Percentiles rank a stretch among this genome's conserved stretches.
Evolutionary conservation across 129 eudicot genomes (phyloP).

Genomic region (Heracleum sosnowskyi): DNA sequence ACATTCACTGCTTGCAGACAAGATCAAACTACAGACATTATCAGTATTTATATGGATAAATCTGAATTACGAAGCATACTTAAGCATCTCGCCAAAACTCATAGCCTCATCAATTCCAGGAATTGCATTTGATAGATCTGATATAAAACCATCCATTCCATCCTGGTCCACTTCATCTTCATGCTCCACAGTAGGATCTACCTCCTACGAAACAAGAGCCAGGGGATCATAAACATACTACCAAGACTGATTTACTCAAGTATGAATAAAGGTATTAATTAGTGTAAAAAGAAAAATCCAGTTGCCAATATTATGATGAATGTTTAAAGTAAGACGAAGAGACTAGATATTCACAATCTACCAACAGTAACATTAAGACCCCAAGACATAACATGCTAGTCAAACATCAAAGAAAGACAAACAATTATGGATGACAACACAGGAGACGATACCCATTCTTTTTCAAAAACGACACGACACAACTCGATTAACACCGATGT

Average conservation of each 20-base stretch:
- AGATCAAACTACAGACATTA: neutral
- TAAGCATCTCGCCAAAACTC: constrained; percentile 97
- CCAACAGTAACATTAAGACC: too few relatives aligned
- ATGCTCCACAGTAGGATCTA: constrained; percentile 79
- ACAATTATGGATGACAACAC: too few relatives aligned
- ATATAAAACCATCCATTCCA: constrained; percentile 68
- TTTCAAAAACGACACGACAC: neutral
- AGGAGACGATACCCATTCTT: too few relatives aligned
- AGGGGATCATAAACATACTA: constrained; percentile 10
- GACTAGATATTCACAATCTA: too few relatives aligned
- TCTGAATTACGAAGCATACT: constrained; percentile 41
- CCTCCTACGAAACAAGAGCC: constrained; percentile 48
- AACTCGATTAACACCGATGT: neutral
- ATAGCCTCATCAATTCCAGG: constrained; percentile 99
- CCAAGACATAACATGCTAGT: too few relatives aligned
- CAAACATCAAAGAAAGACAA: too few relatives aligned
- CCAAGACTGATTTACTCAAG: neutral
- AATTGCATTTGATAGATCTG: constrained; percentile 88
- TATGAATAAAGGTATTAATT: neutral
- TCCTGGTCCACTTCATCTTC: constrained; percentile 51
- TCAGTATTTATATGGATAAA: neutral
- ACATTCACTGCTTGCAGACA: neutral
- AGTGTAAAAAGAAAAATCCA: neutral
- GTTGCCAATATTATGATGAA: neutral
- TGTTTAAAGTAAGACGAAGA: too few relatives aligned